A percentile compares a stretch with the other conserved stretches of the same genome.
phyloP scores from a whole-genome alignment of 2,329 filamentous ascomycete genomes.

The Alternaria sp. region DNA sequence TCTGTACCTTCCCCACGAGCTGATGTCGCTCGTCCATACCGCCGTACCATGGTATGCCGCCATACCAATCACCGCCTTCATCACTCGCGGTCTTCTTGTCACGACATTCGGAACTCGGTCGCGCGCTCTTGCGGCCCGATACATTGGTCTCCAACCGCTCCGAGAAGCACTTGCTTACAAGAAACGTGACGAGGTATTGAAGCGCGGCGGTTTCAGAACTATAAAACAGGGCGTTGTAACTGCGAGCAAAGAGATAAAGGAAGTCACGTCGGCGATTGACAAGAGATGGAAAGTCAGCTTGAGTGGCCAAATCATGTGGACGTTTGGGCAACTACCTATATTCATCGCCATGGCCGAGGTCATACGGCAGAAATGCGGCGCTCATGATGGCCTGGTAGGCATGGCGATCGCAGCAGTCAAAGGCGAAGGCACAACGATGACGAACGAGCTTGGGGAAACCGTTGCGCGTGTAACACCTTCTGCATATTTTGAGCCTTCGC shows the following conservation, averaged over 20 bases:
- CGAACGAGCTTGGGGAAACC: constrained; percentile 10
- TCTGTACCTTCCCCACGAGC: constrained; percentile 52
- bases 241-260: constrained; percentile 27
- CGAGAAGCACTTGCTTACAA: constrained; percentile 38
- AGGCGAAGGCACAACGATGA: constrained; percentile 1
- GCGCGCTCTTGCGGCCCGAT: constrained; percentile 49
- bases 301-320: constrained; percentile 34
- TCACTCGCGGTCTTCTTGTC: constrained; percentile 57
- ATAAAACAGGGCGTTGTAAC: constrained; percentile 20
- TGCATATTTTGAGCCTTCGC: constrained; percentile 54
- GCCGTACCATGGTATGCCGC: constrained; percentile 61
- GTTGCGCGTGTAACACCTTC: constrained; percentile 12
- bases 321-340: constrained; percentile 42
- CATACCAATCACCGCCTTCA: constrained; percentile 61
- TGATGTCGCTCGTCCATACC: constrained; percentile 60
- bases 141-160: constrained; percentile 52
- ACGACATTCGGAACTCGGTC: constrained; percentile 55
- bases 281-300: constrained; percentile 39
- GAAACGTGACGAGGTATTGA: constrained; percentile 28
- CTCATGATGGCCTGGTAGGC: constrained; percentile 38
- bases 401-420: constrained; percentile 23
- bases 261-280: constrained; percentile 29
- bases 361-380: constrained; percentile 44
- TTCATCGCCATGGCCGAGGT: constrained; percentile 48
- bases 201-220: constrained; percentile 26